phyloP scores from a whole-genome alignment of 176 grass and related monocot species.

The Lolium rigidum region DNA sequence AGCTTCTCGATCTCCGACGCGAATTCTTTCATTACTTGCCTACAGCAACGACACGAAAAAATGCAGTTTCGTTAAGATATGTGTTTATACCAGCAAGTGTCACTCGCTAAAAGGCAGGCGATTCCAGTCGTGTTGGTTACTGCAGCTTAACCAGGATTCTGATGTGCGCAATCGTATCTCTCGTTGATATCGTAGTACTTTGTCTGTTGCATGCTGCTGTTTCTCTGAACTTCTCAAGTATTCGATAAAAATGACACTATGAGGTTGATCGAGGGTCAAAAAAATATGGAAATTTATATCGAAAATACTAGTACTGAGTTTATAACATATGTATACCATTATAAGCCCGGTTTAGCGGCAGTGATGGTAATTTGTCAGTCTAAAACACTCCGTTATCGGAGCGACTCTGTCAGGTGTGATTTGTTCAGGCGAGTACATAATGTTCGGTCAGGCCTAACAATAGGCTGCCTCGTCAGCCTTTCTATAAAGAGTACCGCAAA shows the following conservation, averaged over 20 bases:
- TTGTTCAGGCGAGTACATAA: background rate
- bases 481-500: background rate
- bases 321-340: no score
- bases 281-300: no score
- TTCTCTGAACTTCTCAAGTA: background rate
- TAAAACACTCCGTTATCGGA: background rate
- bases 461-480: conserved; percentile 33
- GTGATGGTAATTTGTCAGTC: no score
- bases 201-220: background rate
- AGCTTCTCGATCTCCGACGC: conserved; percentile 68
- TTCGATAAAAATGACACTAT: no score
- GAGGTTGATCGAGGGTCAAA: no score
- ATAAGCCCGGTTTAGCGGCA: no score
- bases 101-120: background rate
- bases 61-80: background rate
- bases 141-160: background rate
- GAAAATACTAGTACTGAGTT: no score
- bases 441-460: conserved; percentile 24
- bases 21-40: conserved; percentile 73
- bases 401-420: background rate
- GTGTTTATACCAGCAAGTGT: background rate
- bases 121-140: conserved; percentile 28
- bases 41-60: conserved; percentile 17
- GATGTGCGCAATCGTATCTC: background rate
- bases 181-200: no score